Evolutionary conservation across 805 yeast genomes (phyloP).

Genomic region (Teunomyces kruisii): DNA sequence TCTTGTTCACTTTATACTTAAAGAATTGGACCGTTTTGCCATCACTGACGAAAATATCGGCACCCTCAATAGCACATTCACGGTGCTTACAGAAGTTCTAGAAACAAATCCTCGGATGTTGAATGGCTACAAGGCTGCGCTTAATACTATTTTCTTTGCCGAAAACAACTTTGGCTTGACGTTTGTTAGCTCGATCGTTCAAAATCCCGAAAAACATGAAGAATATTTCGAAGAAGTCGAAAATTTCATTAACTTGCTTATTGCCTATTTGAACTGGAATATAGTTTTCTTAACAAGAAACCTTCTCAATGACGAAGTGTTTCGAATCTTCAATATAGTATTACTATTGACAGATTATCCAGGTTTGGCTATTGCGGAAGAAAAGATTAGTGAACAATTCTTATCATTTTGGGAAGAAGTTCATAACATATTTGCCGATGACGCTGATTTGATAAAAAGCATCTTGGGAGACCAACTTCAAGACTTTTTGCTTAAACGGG

Average conservation of each 20-base stretch:
- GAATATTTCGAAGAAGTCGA: conserved; percentile 34
- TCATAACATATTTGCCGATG: conserved; percentile 55
- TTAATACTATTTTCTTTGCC: conserved; percentile 39
- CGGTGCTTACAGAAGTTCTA: conserved; percentile 42
- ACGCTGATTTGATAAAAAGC: conserved; percentile 31
- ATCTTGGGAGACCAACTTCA: conserved; percentile 11
- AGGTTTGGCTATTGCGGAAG: conserved; percentile 59
- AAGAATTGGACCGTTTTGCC: conserved; percentile 1
- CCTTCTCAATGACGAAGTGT: conserved; percentile 33
- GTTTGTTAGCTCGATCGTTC: conserved; percentile 34
- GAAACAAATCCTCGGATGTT: conserved; percentile 48
- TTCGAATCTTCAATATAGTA: conserved; percentile 47
- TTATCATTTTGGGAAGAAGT: conserved; percentile 70
- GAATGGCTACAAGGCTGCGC: conserved; percentile 23
- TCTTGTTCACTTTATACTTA: conserved; percentile 11
- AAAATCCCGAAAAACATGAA: conserved; percentile 28
- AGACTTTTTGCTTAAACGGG: conserved; percentile 15
- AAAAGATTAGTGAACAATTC: conserved; percentile 49
- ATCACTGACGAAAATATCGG: conserved; percentile 8
- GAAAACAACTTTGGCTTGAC: conserved; percentile 42
- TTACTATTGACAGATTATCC: conserved; percentile 56
- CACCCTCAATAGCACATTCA: conserved; percentile 20
- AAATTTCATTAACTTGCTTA: conserved; percentile 45
- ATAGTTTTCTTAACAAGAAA: conserved; percentile 41
- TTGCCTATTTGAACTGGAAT: conserved; percentile 49